Evolutionary conservation across 208 protist genomes (phyloP).

Genomic region (Leishmania guyanensis): DNA sequence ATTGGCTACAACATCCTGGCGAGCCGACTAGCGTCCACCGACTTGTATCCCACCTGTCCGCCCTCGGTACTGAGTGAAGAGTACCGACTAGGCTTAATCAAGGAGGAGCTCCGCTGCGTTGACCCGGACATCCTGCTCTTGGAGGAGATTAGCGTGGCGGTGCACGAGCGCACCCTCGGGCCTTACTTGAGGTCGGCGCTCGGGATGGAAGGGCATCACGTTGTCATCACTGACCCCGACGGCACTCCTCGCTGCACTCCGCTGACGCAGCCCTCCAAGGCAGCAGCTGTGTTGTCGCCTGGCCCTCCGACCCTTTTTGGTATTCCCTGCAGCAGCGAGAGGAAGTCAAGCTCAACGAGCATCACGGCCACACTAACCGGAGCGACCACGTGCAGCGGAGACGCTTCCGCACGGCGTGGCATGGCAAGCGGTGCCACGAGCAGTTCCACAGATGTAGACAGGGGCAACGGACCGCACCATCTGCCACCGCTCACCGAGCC

Average conservation of each 20-base stretch:
- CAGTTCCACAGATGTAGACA: background rate
- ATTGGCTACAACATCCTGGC: conserved; percentile 87
- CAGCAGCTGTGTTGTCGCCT: background rate
- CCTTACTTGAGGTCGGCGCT: conserved; percentile 47
- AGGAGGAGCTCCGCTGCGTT: conserved; percentile 54
- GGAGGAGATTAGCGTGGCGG: conserved; percentile 79
- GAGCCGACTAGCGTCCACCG: conserved; percentile 64
- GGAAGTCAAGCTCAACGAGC: background rate
- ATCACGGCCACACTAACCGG: background rate
- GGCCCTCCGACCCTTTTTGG: background rate
- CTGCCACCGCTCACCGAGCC: conserved; percentile 8
- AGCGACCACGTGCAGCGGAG: background rate
- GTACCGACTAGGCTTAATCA: conserved; percentile 67
- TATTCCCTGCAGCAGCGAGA: background rate
- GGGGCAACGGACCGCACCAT: background rate
- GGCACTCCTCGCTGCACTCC: conserved; percentile 49
- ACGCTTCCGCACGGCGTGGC: background rate
- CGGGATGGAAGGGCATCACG: conserved; percentile 64
- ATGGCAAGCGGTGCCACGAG: background rate
- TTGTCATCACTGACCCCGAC: conserved; percentile 66
- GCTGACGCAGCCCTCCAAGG: conserved; percentile 2
- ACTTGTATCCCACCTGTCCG: conserved; percentile 74
- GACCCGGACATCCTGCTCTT: conserved; percentile 71
- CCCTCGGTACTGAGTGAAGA: conserved; percentile 68
- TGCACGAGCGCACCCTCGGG: conserved; percentile 59